Conservation (phyloP, 345 rosid species). For the Schrenkiella parvula region DNA sequence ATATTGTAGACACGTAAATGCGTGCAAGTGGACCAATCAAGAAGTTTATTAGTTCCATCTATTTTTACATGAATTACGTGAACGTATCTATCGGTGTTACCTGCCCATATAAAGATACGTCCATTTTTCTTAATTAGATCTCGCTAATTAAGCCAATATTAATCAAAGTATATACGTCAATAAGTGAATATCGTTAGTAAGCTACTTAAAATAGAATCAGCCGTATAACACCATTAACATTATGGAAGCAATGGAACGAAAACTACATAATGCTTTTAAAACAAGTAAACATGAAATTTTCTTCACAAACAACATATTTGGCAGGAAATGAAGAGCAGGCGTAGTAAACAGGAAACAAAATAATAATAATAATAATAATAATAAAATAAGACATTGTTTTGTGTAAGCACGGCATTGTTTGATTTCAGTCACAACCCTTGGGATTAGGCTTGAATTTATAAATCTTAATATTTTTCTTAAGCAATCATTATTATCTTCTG, state of each 20-base stretch:
- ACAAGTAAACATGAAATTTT: not conserved
- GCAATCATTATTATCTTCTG: not conserved
- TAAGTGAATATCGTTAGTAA: not conserved
- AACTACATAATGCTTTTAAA: not conserved
- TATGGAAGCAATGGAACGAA: not conserved
- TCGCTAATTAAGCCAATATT: not conserved
- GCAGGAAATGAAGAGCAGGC: not conserved
- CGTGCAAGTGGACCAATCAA: slow-evolving; percentile 14
- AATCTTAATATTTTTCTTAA: not conserved
- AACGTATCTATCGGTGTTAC: slow-evolving; percentile 18
- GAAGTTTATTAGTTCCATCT: not conserved
- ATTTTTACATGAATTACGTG: slow-evolving; percentile 25
- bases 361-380: too few species aligned
- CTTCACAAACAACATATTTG: not conserved
- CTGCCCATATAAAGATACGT: slow-evolving; percentile 14
- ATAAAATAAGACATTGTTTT: not conserved
- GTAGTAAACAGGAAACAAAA: not conserved
- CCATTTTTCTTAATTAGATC: not conserved
- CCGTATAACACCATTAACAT: not conserved
- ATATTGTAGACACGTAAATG: not conserved
- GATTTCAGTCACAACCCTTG: not conserved
- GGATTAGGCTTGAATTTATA: slow-evolving; percentile 15
- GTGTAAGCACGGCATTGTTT: not conserved
- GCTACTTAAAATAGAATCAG: not conserved
- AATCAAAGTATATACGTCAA: not conserved